A percentile compares a stretch with the other conserved stretches of the same genome.
phyloP scores from a whole-genome alignment of 2,329 filamentous ascomycete species.

The Xylariales sp. region DNA sequence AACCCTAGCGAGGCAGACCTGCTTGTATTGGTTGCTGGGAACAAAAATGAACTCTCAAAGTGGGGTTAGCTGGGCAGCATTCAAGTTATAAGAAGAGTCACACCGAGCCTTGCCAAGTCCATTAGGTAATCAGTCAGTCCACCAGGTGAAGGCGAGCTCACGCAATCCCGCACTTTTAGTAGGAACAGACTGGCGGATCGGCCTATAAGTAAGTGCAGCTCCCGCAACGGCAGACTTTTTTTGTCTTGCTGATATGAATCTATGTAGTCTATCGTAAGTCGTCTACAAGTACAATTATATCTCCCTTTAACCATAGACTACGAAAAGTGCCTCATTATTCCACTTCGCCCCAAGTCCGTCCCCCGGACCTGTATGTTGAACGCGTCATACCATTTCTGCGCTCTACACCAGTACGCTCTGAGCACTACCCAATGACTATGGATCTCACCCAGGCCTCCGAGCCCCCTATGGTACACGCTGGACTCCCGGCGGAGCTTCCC shows the following conservation, averaged over 20 bases:
- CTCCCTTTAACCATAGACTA: background rate
- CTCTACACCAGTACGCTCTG: background rate
- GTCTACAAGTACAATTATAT: background rate
- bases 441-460: background rate
- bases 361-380: background rate
- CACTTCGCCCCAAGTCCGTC: background rate
- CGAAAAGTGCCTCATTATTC: background rate
- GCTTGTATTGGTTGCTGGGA: too few species aligned
- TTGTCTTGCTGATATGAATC: background rate
- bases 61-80: too few species aligned
- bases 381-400: background rate
- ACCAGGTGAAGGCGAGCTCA: too few species aligned
- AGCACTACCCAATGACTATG: background rate
- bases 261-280: background rate
- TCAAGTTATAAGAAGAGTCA: too few species aligned
- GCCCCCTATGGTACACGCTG: conserved; percentile 1
- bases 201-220: too few species aligned
- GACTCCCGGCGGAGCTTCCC: conserved; percentile 5
- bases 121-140: too few species aligned
- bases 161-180: too few species aligned
- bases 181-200: too few species aligned
- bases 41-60: too few species aligned
- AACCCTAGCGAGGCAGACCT: too few species aligned
- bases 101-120: too few species aligned
- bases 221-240: too few species aligned